A percentile compares a stretch with the other conserved stretches of the same genome.
phyloP scores from a whole-genome alignment of 768 basidiomycete genomes.

The Suillus occidentalis region DNA sequence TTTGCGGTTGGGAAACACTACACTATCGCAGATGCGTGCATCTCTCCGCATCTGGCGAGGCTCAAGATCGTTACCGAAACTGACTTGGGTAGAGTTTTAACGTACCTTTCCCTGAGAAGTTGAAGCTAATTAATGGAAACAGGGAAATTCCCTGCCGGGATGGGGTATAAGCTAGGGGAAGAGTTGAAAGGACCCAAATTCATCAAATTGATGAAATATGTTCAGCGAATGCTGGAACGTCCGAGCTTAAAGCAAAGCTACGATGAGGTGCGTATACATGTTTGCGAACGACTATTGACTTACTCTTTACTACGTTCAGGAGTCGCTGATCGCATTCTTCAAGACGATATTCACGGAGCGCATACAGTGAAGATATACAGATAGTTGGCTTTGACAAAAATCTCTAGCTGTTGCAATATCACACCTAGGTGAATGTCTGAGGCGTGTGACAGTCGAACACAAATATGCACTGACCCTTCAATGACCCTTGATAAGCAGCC shows the following conservation, averaged over 20 bases:
- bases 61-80: slow-evolving; percentile 41
- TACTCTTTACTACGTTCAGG: neutral
- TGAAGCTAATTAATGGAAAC: slow-evolving; percentile 31
- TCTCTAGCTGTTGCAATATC: neutral
- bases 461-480: neutral
- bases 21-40: slow-evolving; percentile 59
- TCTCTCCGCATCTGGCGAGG: slow-evolving; percentile 55
- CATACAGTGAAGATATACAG: neutral
- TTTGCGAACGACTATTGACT: neutral
- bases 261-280: neutral
- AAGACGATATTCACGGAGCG: neutral
- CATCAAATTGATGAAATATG: slow-evolving; percentile 49
- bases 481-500: neutral
- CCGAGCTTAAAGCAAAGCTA: neutral
- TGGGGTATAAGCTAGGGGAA: slow-evolving; percentile 44
- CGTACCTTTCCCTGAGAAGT: neutral
- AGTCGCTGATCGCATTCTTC: neutral
- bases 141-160: slow-evolving; percentile 47
- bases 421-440: neutral
- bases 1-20: slow-evolving; percentile 41
- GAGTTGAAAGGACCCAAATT: slow-evolving; percentile 44
- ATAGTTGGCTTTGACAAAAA: neutral
- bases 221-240: slow-evolving; percentile 39
- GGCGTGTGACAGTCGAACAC: neutral
- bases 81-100: slow-evolving; percentile 30